These are phyloP conservation scores for Pyrenopolyporus hunteri DNA, from an alignment of 495 filamentous ascomycete genomes.

Conservation along the genomic window DNA sequence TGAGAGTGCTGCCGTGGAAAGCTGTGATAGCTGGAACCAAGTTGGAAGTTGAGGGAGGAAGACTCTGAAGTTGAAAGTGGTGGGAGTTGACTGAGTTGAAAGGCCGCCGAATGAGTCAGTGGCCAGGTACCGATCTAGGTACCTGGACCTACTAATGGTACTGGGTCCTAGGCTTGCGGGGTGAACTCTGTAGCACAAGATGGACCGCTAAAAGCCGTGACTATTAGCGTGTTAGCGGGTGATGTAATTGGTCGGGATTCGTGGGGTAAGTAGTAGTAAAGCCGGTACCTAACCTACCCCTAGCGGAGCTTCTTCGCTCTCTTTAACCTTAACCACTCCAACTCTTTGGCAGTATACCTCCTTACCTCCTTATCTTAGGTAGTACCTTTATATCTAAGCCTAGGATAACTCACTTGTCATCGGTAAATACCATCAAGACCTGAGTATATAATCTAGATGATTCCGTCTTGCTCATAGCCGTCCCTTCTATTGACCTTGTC, in stretches of 20 bases:
- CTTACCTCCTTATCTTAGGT: not conserved
- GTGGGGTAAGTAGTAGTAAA: conserved; percentile 8
- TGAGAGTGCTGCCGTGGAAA: not conserved
- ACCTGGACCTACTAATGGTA: too few species aligned
- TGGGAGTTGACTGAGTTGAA: too few species aligned
- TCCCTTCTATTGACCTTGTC: too few species aligned
- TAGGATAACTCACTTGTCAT: not conserved
- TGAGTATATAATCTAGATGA: not conserved
- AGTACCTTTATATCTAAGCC: not conserved
- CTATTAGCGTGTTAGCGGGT: conserved; percentile 14
- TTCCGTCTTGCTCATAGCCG: not conserved
- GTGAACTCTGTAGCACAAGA: conserved; percentile 9
- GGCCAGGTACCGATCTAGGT: too few species aligned
- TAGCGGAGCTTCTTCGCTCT: conserved; percentile 4
- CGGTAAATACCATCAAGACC: not conserved
- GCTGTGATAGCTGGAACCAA: too few species aligned
- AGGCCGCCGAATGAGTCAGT: too few species aligned
- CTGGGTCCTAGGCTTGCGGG: too few species aligned
- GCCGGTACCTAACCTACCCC: not conserved
- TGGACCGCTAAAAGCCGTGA: conserved; percentile 17
- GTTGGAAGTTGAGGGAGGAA: too few species aligned
- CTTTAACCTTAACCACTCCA: not conserved
- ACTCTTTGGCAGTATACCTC: not conserved
- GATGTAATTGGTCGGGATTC: conserved; percentile 2
- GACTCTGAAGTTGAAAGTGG: too few species aligned